Evolutionary conservation across 2,329 filamentous ascomycete genomes (phyloP).

Genomic region (Aspergillus neotritici): DNA sequence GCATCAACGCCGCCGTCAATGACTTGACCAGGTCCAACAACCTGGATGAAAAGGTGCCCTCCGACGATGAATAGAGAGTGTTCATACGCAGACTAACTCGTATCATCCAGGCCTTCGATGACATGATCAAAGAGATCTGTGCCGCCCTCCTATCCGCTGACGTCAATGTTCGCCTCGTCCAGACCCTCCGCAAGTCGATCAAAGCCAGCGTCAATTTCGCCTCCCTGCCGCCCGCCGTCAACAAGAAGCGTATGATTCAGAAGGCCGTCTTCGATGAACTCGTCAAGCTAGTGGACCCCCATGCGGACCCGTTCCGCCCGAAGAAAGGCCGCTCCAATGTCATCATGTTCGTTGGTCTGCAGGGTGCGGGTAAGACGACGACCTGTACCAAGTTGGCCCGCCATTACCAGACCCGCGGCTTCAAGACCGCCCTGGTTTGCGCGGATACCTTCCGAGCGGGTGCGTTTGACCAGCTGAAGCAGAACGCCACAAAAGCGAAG

Average conservation of each 20-base stretch:
- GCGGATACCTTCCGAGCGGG: slow-evolving; percentile 97
- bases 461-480: slow-evolving; percentile 96
- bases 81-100: slow-evolving; percentile 5
- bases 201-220: slow-evolving; percentile 89
- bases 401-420: slow-evolving; percentile 89
- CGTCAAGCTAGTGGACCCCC: slow-evolving; percentile 89
- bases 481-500: slow-evolving; percentile 98
- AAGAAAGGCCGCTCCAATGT: slow-evolving; percentile 95
- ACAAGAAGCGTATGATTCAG: slow-evolving; percentile 97
- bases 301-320: slow-evolving; percentile 90
- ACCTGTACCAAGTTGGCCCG: slow-evolving; percentile 95
- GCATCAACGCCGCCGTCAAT: slow-evolving; percentile 93
- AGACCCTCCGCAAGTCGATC: slow-evolving; percentile 87
- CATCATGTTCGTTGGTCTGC: slow-evolving; percentile 98
- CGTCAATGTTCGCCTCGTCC: slow-evolving; percentile 91
- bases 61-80: slow-evolving; percentile 2
- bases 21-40: slow-evolving; percentile 89
- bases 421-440: slow-evolving; percentile 89
- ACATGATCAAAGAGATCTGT: slow-evolving; percentile 98
- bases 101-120: slow-evolving; percentile 71
- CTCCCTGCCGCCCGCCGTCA: slow-evolving; percentile 81
- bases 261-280: slow-evolving; percentile 97
- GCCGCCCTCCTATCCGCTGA: slow-evolving; percentile 93
- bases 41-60: slow-evolving; percentile 81
- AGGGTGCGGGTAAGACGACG: slow-evolving; percentile 96